Evolutionary conservation across 106 monocot genomes (phyloP), one percentile per base, ranked within the genome.

Genomic region (Phalaenopsis equestris): DNA sequence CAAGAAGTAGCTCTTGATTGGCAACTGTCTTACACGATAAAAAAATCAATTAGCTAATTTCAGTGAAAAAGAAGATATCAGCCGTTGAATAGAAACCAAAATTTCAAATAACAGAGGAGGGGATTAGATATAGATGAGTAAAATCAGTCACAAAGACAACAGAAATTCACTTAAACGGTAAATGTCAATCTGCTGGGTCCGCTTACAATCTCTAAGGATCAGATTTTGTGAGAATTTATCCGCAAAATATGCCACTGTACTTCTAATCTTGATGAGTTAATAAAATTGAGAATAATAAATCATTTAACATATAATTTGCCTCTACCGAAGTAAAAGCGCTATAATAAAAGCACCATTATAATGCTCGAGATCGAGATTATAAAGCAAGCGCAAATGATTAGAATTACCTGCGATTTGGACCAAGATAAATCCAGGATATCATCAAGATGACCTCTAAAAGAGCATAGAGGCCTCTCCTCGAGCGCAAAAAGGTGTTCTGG

Each of bases 381-480:
- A 24, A 14, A 65, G 6, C 10, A n/a, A 65, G 21, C 52, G 15
- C 52, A 52, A 48, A 52, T 12, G 52, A 52, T 12, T 52, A 65
- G 64, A 65, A 8, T 1, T 75, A 96, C 96, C 96, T 91, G 85
- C 24, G 93, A 91, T 85, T 90, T 93, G 30, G 96, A 96, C 96
- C 96, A 96, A 49, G 91, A 96, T 41, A 96, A 90, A 80, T 93
- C 93, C 18, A 96, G 91, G 10, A 96, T 90, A 81, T 93, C 93
- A 76, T 85, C 82, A 9, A 19, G 64, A 68, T 96, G 96, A 9
- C 96, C 96, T 38, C 61, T 73, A 73, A 96, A 91, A 30, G 96
- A 87, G 78, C 86, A 85, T 18, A 90, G 39, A 6, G 96, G 91
- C 67, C 87, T 96, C 47, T 93, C 91, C 23, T 73, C 80, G 49